Evolutionary conservation across 176 grass and related monocot species (phyloP).

Genomic region (Paspalum vaginatum): DNA sequence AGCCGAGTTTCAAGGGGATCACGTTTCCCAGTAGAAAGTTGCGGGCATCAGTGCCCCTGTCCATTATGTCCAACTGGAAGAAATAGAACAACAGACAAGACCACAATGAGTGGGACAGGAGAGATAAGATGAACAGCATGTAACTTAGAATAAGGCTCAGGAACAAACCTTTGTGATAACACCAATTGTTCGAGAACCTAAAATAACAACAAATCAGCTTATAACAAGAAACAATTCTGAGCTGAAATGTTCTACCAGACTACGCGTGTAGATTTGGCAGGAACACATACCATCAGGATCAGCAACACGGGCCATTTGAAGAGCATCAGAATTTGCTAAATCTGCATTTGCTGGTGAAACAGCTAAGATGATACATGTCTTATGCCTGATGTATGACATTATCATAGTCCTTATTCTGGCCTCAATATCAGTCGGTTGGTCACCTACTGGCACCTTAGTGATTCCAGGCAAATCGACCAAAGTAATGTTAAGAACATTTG

Average conservation of each 20-base stretch:
- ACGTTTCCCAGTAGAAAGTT: constrained; percentile 98
- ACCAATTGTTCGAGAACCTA: constrained; percentile 98
- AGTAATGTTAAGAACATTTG: constrained; percentile 98
- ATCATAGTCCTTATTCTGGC: constrained; percentile 99
- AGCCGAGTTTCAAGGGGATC: constrained; percentile 89
- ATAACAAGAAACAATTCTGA: constrained; percentile 19
- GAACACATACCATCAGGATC: constrained; percentile 84
- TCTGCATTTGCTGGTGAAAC: constrained; percentile 99
- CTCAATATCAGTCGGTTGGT: constrained; percentile 98
- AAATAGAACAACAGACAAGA: constrained; percentile 34
- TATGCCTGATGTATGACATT: constrained; percentile 94
- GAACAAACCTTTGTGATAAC: constrained; percentile 93
- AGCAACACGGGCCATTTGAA: constrained; percentile 90
- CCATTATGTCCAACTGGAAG: constrained; percentile 98
- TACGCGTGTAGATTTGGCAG: background rate
- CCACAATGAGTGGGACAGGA: background rate
- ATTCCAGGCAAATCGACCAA: constrained; percentile 98
- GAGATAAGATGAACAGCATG: background rate
- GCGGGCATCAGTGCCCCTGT: constrained; percentile 95
- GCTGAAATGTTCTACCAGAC: constrained; percentile 15
- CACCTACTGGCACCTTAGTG: constrained; percentile 96
- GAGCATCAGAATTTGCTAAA: constrained; percentile 96
- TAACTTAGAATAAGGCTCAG: background rate
- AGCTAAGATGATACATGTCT: constrained; percentile 96
- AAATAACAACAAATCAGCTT: constrained; percentile 28